Evolutionary conservation across 345 rosid genomes (phyloP), one percentile per base, ranked within the genome.

Genomic region (Triadica sebifera): DNA sequence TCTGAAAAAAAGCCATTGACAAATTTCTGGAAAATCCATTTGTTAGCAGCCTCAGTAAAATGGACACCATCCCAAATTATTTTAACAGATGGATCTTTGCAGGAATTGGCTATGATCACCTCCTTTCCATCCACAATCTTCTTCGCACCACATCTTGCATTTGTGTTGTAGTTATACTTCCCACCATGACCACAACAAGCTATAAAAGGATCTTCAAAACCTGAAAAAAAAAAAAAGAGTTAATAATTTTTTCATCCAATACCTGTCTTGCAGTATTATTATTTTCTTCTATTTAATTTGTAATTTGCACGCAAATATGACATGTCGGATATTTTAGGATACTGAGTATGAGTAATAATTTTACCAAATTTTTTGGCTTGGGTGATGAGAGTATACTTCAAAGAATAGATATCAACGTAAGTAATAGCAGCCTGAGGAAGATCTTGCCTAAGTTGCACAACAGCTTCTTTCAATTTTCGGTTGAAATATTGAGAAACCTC

Each of bases 111-210:
- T 37, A 85, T 71, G 56, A 86, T 69, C 15, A 65, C 52, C 69
- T 86, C 89, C 72, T 79, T 86, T 3, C 90, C 94, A 50, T 84
- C 52, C 63, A 79, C 81, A 20, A 17, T 52, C 51, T 76, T 67
- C 75, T 77, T 83, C 53, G 81, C 85, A 34, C 95, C 95, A 69
- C 92, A 86, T 73, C 75, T 85, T n/a, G 67, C 68, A 0, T 39
- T 43, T 11, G 68, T 79, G 84, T 85, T 80, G 82, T 67, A 92
- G 66, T 90, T 89, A 20, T 90, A 90, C 85, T 85, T 90, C 20
- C 93, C 94, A 65, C 91, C 90, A 50, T 89, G 86, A 3, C 98
- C 94, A 77, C 96, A 90, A 49, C 94, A 90, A 12, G 90, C 89
- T 24, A 80, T 37, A 17, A 88, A 72, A 66, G 94, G 89, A 6